Base-by-base conservation (phyloP, 768 basidiomycete genomes). In the Naganishia randhawae region DNA sequence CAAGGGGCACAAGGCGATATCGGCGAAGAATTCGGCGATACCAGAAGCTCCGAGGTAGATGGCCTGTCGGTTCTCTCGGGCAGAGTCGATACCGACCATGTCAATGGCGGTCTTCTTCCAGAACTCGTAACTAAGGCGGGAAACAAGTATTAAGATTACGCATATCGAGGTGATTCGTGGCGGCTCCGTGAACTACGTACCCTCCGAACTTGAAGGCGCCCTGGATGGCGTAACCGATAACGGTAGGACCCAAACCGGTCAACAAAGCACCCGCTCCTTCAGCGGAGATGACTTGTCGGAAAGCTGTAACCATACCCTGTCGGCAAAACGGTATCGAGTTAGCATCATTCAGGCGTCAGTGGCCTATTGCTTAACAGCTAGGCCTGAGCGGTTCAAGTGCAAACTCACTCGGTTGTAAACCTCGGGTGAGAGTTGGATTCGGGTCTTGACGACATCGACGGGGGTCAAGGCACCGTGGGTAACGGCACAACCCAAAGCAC, bases 161-260 rank as follows among this genome's bases (percentile, higher is more conserved):
- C n/a, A 48, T 7, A 48, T 48, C 45, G 25, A n/a, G 19, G 45
- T 48, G 45, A 11, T 48, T 13, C 19, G 25, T 37, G 22, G 32
- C 39, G 7, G 25, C 2, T 16, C 29, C 51, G 16, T 29, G 8
- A 42, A 32, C 29, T 7, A 65, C 77, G 69, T 50, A 81, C 74
- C 94, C 90, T 83, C 94, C 94, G 81, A 91, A 96, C 83, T 97
- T 97, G 89, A 95, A 92, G 86, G 93, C 88, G 79, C 94, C 94
- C 83, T 96, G 94, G 75, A 92, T 85, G 10, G 91, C 91, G 84
- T 94, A 94, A 71, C 94, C 92, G 81, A 95, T 84, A 71, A 92
- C 84, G 69, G 94, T 97, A 64, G 94, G 94, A 41, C 90, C 90
- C 78, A 96, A 83, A 76, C 94, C 94, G 82, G 95, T 97, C 87